Evolutionary conservation across 345 rosid genomes (phyloP), one percentile per base, ranked within the genome.

Genomic region (Populus pruinosa): DNA sequence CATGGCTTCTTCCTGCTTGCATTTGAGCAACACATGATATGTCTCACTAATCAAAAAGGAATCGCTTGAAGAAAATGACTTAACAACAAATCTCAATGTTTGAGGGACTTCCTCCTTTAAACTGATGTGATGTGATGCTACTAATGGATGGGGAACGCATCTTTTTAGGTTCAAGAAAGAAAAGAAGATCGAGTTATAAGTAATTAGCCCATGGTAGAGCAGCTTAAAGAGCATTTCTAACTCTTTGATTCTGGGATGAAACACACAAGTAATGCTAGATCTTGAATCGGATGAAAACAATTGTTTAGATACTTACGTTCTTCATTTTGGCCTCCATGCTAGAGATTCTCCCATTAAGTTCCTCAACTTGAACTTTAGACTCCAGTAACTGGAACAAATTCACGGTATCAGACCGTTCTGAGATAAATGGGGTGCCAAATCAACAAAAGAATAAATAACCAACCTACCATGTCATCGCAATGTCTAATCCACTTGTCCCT

Each of bases 271-370:
- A 12, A 44, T 44, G 16, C 49, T 44, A 11, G 39, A 70, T 77
- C 35, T n/a, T 50, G 36, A 33, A 23, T 18, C 68, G 25, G 76
- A 76, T 25, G 41, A 59, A 43, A 38, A 50, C 12, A 38, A 11
- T 14, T 29, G 20, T 13, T 31, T 21, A 77, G 38, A 47, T 11
- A 83, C 90, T 86, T 85, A 89, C 96, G 67, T 78, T 82, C 67
- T 77, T 85, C 65, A 66, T 78, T 83, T 84, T 88, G 71, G 75
- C 76, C 87, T 92, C 91, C 81, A 86, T 75, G 71, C 73, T 59
- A 50, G 85, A 76, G 78, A 87, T 69, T 83, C 80, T 82, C 63
- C 56, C 67, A 29, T 77, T 75, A 77, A 87, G 77, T 61, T 83
- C 86, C 76, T 87, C 87, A 35, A 85, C 73, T 79, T 81, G 83